phyloP scores from a whole-genome alignment of 1,284 basidiomycete species.

The Ustilago hordei region DNA sequence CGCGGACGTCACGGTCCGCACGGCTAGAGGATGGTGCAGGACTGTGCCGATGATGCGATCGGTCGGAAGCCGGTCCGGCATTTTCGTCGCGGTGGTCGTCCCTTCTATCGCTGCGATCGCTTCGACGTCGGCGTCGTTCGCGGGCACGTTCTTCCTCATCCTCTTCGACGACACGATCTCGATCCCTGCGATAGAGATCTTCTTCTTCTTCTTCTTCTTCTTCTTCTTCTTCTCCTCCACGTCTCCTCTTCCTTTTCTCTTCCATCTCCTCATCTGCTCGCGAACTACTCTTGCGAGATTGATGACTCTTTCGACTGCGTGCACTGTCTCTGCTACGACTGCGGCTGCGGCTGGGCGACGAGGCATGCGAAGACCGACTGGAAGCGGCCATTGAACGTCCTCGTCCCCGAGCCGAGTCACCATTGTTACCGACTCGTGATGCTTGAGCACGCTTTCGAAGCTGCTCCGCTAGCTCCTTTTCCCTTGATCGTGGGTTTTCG shows the following conservation, averaged over 20 bases:
- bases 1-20: conserved; percentile 22
- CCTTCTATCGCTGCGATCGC: conserved; percentile 39
- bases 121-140: conserved; percentile 56
- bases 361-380: conserved; percentile 32
- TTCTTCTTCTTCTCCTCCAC: conserved; percentile 56
- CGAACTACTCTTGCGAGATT: conserved; percentile 35
- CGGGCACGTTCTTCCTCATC: conserved; percentile 71
- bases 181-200: conserved; percentile 55
- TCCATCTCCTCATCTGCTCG: conserved; percentile 65
- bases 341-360: conserved; percentile 39
- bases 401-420: conserved; percentile 20
- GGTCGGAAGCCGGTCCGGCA: conserved; percentile 11
- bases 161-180: conserved; percentile 40
- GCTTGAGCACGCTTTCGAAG: conserved; percentile 59
- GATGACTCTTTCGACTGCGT: conserved; percentile 30
- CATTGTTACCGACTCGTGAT: conserved; percentile 31
- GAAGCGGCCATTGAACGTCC: conserved; percentile 26
- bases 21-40: conserved; percentile 36
- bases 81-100: conserved; percentile 42
- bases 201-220: conserved; percentile 59
- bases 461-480: conserved; percentile 65
- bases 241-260: conserved; percentile 58
- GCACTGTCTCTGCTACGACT: conserved; percentile 37
- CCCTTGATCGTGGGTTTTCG: conserved; percentile 41
- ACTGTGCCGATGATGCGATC: conserved; percentile 20